A percentile compares a stretch with the other conserved stretches of the same genome.
Conservation (phyloP, 2,329 filamentous ascomycete genomes). For the Aspergillus fumigatus region DNA sequence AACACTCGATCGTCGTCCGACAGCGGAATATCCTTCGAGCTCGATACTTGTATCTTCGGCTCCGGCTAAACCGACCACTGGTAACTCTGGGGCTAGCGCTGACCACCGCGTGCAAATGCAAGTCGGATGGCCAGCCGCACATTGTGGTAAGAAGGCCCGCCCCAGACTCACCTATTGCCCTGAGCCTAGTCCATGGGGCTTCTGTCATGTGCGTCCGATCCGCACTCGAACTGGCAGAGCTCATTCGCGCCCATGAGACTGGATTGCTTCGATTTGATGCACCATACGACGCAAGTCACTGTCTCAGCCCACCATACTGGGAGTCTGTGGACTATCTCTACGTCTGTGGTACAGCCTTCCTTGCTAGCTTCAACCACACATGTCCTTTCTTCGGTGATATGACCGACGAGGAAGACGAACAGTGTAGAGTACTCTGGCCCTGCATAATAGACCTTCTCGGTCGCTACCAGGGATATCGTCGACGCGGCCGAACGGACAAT, state of each 20-base stretch:
- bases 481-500: neutral
- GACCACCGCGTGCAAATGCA: constrained; percentile 7
- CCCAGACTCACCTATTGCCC: constrained; percentile 4
- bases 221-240: constrained; percentile 3
- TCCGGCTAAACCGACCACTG: constrained; percentile 14
- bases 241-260: constrained; percentile 5
- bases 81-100: constrained; percentile 8
- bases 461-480: neutral
- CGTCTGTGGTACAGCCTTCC: constrained; percentile 9
- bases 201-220: constrained; percentile 9
- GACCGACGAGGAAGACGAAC: neutral
- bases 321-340: constrained; percentile 15
- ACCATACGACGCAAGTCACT: neutral
- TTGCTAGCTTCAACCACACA: constrained; percentile 5
- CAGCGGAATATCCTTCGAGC: constrained; percentile 22
- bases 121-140: constrained; percentile 2
- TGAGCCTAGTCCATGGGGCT: constrained; percentile 8
- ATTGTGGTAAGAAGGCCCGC: neutral
- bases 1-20: constrained; percentile 16
- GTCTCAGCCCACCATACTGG: constrained; percentile 7
- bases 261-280: constrained; percentile 2
- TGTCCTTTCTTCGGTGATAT: constrained; percentile 1
- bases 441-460: constrained; percentile 1
- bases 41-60: constrained; percentile 20
- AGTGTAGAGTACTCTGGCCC: neutral